Conservation (phyloP, 2,329 filamentous ascomycete species). For the Sclerotinia sclerotiorum region DNA sequence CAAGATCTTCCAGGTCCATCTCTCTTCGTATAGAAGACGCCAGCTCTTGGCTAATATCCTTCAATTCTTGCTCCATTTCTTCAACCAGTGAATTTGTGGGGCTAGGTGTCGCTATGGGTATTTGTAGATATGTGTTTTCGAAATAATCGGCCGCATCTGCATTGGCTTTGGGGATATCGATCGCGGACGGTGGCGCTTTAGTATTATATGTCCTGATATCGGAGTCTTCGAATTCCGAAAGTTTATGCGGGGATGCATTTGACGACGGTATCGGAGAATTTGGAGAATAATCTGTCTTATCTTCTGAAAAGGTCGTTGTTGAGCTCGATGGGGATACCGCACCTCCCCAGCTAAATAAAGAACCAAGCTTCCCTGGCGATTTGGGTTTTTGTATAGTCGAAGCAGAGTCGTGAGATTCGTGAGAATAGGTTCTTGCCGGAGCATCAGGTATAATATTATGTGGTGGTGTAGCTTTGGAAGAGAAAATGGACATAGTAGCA, state of each 20-base stretch:
- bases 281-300: conserved; percentile 52
- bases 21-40: conserved; percentile 90
- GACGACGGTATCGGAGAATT: conserved; percentile 60
- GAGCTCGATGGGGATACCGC: conserved; percentile 55
- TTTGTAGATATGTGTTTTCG: conserved; percentile 37
- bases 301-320: conserved; percentile 60
- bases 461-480: conserved; percentile 39
- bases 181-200: conserved; percentile 42
- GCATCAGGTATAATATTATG: conserved; percentile 33
- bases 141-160: conserved; percentile 45
- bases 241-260: conserved; percentile 44
- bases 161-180: conserved; percentile 41
- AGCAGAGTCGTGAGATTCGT: conserved; percentile 36
- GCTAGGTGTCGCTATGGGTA: conserved; percentile 39
- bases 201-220: conserved; percentile 27
- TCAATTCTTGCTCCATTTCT: conserved; percentile 91
- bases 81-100: conserved; percentile 60
- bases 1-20: conserved; percentile 93
- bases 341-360: conserved; percentile 67
- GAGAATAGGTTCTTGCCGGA: conserved; percentile 32
- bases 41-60: conserved; percentile 88
- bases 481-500: conserved; percentile 41
- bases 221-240: conserved; percentile 34
- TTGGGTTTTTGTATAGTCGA: conserved; percentile 44
- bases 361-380: conserved; percentile 58